Conservation (phyloP, 192 early-diverging fungal species). For the Mortierella claussenii region DNA sequence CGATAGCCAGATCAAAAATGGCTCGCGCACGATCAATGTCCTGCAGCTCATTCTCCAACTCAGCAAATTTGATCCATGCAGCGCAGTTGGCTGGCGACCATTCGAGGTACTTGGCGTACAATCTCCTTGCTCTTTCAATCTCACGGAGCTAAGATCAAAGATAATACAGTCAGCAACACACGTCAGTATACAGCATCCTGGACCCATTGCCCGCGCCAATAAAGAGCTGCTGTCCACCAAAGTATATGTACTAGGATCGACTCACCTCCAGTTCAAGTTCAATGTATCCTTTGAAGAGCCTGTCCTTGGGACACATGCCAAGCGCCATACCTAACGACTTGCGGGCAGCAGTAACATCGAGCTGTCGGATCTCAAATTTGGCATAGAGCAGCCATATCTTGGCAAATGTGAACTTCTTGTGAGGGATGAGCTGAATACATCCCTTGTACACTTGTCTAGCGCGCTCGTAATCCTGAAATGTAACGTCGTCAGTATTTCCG, state of each 20-base stretch:
- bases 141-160: constrained; percentile 88
- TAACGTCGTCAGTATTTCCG: too few species aligned
- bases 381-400: constrained; percentile 98
- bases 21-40: constrained; percentile 87
- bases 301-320: constrained; percentile 86
- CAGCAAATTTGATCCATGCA: constrained; percentile 98
- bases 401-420: constrained; percentile 95
- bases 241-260: not conserved
- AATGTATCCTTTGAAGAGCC: constrained; percentile 96
- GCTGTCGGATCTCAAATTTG: constrained; percentile 87
- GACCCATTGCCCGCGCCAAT: too few species aligned
- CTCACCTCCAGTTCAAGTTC: constrained; percentile 87
- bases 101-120: constrained; percentile 94
- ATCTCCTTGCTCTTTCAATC: constrained; percentile 89
- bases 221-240: too few species aligned
- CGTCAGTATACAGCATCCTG: too few species aligned
- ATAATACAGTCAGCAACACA: too few species aligned
- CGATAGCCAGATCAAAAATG: constrained; percentile 92
- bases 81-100: constrained; percentile 87
- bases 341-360: constrained; percentile 79
- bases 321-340: constrained; percentile 81
- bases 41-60: constrained; percentile 86
- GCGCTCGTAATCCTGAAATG: constrained; percentile 74
- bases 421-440: constrained; percentile 89
- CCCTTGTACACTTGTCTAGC: constrained; percentile 86